Base-by-base conservation (phyloP, 2,329 filamentous ascomycete species). In the Talaromyces piceae region DNA sequence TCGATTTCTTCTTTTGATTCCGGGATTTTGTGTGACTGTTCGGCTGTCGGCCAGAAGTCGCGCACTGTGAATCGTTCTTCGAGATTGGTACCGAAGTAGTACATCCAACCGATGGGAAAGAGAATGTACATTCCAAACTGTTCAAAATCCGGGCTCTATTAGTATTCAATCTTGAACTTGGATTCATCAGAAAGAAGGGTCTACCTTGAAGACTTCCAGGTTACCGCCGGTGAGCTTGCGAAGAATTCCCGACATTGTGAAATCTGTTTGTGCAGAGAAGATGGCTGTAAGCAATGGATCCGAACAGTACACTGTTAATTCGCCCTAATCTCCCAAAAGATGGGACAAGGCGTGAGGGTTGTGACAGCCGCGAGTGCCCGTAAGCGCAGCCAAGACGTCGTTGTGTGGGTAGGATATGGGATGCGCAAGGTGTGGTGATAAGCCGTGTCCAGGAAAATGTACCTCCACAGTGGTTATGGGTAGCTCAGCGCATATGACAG, bases 91-190 rank as follows among this genome's bases (percentile, higher is more conserved):
- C 93, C 93, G 71, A 97, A 98, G 77, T 98, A 98, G 79, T 94
- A 97, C 93, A 98, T 98, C 77, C 93, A 91, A 62, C 88, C 90
- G 64, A 98, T 97, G 16, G 93, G 93, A 73, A 98, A 98, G 80
- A 96, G 86, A 75, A 98, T 85, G 76, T 98, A 98, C 80, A 94
- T 88, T 75, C 91, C 91, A 71, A 98, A 98, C 91, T 96, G 52
- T 28, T 9, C 5, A 9, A 13, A 18, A 7, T n/a, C n/a, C n/a
- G n/a, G 23, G 20, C 13, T 13, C 27, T 22, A 16, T 45, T 39
- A 50, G 48, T 37, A 37, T 20, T 44, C 25, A 8, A 22, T 16
- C 44, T 13, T 13, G 13, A 3, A 8, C 13, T n/a, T 7, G 2
- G 9, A 26, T 5, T 26, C 26, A 18, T 8, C n/a, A 8, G n/a